A percentile compares a stretch with the other conserved stretches of the same genome.
Conservation (phyloP, 768 basidiomycete species). For the Russula ochroleuca region DNA sequence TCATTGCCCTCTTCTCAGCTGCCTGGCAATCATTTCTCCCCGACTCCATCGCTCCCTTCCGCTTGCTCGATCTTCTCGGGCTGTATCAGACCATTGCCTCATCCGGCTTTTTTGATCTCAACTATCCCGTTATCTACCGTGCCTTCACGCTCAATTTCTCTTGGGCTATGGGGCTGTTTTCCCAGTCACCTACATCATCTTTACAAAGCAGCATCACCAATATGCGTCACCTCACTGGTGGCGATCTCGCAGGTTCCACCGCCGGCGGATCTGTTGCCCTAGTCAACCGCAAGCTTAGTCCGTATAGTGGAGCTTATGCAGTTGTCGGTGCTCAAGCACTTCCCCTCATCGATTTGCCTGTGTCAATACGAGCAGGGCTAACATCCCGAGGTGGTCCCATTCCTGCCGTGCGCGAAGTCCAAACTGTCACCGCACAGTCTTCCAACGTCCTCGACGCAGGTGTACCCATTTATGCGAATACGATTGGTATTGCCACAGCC, state of each 20-base stretch:
- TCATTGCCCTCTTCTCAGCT: slow-evolving; percentile 55
- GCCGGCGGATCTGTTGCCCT: slow-evolving; percentile 62
- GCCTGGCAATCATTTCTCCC: slow-evolving; percentile 54
- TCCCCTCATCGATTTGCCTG: slow-evolving; percentile 28
- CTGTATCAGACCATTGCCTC: slow-evolving; percentile 83
- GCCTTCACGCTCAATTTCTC: slow-evolving; percentile 83
- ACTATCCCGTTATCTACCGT: slow-evolving; percentile 82
- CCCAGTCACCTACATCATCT: slow-evolving; percentile 46
- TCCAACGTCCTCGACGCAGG: slow-evolving; percentile 72
- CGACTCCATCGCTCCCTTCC: slow-evolving; percentile 60
- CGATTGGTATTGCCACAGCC: slow-evolving; percentile 70
- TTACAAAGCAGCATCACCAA: slow-evolving; percentile 75
- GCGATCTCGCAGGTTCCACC: slow-evolving; percentile 56
- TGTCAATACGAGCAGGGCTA: not conserved
- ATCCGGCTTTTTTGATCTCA: slow-evolving; percentile 74
- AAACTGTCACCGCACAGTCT: slow-evolving; percentile 59
- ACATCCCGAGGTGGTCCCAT: not conserved
- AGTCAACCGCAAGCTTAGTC: slow-evolving; percentile 78
- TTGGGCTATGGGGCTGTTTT: slow-evolving; percentile 79
- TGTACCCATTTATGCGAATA: slow-evolving; percentile 76
- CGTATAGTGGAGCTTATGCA: slow-evolving; percentile 50
- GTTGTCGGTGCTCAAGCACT: slow-evolving; percentile 23
- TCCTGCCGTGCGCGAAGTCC: slow-evolving; percentile 42
- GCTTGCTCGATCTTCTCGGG: slow-evolving; percentile 75
- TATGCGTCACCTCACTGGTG: slow-evolving; percentile 82